phyloP scores from a whole-genome alignment of 2,329 filamentous ascomycete genomes.

The Helotiales sp. region DNA sequence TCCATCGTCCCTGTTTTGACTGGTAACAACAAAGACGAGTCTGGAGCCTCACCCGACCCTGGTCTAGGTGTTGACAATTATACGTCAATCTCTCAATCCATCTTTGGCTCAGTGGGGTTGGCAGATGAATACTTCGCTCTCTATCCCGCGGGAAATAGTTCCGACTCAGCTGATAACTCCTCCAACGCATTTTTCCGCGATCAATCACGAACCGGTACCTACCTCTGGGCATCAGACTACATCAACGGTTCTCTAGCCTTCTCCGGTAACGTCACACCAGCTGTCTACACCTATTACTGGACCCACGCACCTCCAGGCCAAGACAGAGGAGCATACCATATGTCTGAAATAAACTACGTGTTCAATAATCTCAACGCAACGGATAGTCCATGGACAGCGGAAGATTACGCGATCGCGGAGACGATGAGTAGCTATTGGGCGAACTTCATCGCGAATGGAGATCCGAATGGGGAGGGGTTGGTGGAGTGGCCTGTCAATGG shows the following conservation, averaged over 20 bases:
- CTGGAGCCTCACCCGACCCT: slow-evolving; percentile 6
- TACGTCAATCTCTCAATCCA: background rate
- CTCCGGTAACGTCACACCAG: slow-evolving; percentile 23
- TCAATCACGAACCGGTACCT: slow-evolving; percentile 29
- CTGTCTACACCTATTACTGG: slow-evolving; percentile 36
- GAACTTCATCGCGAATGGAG: slow-evolving; percentile 64
- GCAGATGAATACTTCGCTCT: slow-evolving; percentile 2
- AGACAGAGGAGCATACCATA: slow-evolving; percentile 31
- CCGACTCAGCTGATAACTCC: slow-evolving; percentile 19
- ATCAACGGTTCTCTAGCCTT: background rate
- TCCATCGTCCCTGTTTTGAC: slow-evolving; percentile 34
- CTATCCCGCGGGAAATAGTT: slow-evolving; percentile 12
- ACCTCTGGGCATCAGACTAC: slow-evolving; percentile 32
- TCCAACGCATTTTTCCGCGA: slow-evolving; percentile 31
- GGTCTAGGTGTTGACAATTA: slow-evolving; percentile 8
- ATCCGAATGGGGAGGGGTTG: slow-evolving; percentile 55
- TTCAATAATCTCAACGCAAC: slow-evolving; percentile 34
- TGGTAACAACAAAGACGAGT: slow-evolving; percentile 34
- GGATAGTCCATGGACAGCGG: slow-evolving; percentile 24
- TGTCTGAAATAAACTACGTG: slow-evolving; percentile 32
- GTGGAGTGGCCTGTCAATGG: slow-evolving; percentile 16
- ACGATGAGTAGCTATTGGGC: slow-evolving; percentile 67
- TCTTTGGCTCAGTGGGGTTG: slow-evolving; percentile 3
- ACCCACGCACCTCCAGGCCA: slow-evolving; percentile 31
- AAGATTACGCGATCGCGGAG: slow-evolving; percentile 31